Evolutionary conservation across 805 yeast genomes (phyloP).

Genomic region (Martiniozyma abietophila): DNA sequence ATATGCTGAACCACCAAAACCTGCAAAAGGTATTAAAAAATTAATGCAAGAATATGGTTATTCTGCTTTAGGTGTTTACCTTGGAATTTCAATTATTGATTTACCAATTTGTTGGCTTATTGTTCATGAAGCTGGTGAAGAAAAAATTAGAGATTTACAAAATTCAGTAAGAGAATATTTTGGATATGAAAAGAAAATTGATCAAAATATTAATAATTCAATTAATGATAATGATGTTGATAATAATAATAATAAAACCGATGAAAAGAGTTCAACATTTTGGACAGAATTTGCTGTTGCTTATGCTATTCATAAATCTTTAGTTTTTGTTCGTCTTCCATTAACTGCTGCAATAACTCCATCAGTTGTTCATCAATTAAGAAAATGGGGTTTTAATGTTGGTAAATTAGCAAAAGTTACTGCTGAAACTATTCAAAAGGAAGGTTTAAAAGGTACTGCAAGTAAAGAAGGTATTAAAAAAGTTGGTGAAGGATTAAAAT

Average conservation of each 20-base stretch:
- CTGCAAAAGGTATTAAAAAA: slow-evolving; percentile 45
- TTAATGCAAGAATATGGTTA: slow-evolving; percentile 83
- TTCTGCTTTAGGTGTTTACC: slow-evolving; percentile 80
- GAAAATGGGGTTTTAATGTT: slow-evolving; percentile 72
- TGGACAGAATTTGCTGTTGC: slow-evolving; percentile 85
- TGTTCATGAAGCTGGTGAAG: slow-evolving; percentile 86
- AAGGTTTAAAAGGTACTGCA: slow-evolving; percentile 21
- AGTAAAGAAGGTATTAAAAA: slow-evolving; percentile 19
- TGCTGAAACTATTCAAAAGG: slow-evolving; percentile 18
- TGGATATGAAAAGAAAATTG: slow-evolving; percentile 31
- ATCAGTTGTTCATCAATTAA: slow-evolving; percentile 51
- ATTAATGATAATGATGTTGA: background rate
- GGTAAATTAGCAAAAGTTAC: slow-evolving; percentile 39
- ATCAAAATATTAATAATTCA: background rate
- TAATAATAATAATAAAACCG: slow-evolving; percentile 11
- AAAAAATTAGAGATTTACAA: slow-evolving; percentile 60
- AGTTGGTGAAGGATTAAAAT: slow-evolving; percentile 16
- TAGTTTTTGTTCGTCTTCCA: slow-evolving; percentile 79
- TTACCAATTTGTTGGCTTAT: slow-evolving; percentile 72
- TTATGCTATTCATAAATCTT: slow-evolving; percentile 84
- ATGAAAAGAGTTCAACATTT: slow-evolving; percentile 31
- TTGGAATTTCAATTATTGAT: slow-evolving; percentile 65
- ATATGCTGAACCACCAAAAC: slow-evolving; percentile 15
- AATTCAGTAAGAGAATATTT: slow-evolving; percentile 47
- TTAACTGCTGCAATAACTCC: slow-evolving; percentile 91